These are phyloP conservation scores for Chlorella sp. DNA, from an alignment of 139 green algal species.

Conservation along the genomic window DNA sequence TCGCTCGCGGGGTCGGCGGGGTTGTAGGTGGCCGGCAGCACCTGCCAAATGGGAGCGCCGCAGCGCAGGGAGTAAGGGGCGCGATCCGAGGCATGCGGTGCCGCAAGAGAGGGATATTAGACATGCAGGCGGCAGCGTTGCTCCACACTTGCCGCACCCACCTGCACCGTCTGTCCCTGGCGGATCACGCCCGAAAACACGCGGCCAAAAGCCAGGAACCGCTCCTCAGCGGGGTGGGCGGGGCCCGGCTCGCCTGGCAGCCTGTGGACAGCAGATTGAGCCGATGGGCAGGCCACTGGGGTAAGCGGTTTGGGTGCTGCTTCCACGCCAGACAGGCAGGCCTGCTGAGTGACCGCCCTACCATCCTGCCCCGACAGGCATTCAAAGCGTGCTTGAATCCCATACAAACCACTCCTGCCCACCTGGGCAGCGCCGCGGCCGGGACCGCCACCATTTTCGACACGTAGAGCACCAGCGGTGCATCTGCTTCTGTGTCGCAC, in stretches of 20 bases:
- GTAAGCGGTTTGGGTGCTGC: too few relatives aligned
- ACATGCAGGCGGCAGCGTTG: too few relatives aligned
- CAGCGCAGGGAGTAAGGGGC: too few relatives aligned
- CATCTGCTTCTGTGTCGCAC: constrained; percentile 53
- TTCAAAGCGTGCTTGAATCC: too few relatives aligned
- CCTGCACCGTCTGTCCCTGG: constrained; percentile 58
- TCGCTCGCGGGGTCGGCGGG: constrained; percentile 54
- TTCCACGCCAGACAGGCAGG: too few relatives aligned
- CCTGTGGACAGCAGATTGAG: constrained; percentile 25
- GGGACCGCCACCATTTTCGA: constrained; percentile 96
- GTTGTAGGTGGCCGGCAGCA: constrained; percentile 84
- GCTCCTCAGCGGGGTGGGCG: constrained; percentile 14
- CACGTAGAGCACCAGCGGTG: constrained; percentile 89
- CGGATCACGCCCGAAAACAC: constrained; percentile 84
- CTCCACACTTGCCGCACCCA: not conserved
- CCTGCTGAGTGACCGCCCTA: too few relatives aligned
- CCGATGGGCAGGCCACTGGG: too few relatives aligned
- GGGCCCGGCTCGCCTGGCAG: constrained; percentile 48
- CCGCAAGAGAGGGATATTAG: too few relatives aligned
- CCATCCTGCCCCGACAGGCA: too few relatives aligned
- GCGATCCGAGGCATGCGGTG: too few relatives aligned
- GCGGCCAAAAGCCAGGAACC: constrained; percentile 92
- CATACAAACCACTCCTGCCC: too few relatives aligned
- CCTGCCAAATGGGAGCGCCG: too few relatives aligned
- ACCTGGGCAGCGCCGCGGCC: constrained; percentile 61